These are phyloP conservation scores for Rhazya stricta DNA, from an alignment of 257 asterid genomes.

Conservation along the genomic window DNA sequence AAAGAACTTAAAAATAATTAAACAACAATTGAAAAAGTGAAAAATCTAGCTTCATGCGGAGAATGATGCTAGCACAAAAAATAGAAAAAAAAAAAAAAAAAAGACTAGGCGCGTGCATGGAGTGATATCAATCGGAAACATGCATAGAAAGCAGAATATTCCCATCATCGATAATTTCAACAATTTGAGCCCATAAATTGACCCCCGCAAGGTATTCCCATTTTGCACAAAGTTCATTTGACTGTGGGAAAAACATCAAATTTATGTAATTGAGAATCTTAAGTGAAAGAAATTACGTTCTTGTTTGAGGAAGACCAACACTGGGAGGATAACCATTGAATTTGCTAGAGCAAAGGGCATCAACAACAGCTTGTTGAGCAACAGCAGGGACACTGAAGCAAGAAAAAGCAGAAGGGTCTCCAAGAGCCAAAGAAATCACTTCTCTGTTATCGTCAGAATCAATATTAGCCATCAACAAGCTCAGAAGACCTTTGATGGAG, in stretches of 20 bases:
- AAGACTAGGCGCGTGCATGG: background rate
- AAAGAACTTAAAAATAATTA: background rate
- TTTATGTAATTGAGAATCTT: background rate
- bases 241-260: background rate
- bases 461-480: constrained; percentile 42
- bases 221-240: background rate
- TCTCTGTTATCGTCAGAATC: constrained; percentile 24
- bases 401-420: constrained; percentile 75
- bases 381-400: constrained; percentile 53
- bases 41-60: background rate
- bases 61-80: background rate
- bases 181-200: background rate
- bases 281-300: constrained; percentile 41
- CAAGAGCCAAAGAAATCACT: constrained; percentile 71
- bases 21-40: background rate
- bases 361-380: constrained; percentile 56
- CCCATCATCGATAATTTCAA: background rate
- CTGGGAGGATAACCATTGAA: constrained; percentile 87
- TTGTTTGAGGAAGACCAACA: constrained; percentile 75
- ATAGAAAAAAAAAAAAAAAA: background rate
- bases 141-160: background rate
- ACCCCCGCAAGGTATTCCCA: background rate
- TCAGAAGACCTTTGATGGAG: constrained; percentile 76
- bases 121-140: background rate
- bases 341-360: constrained; percentile 49